A percentile compares a stretch with the other conserved stretches of the same genome.
Evolutionary conservation across 1,284 basidiomycete genomes (phyloP).

Genomic region (Waitea zeae): DNA sequence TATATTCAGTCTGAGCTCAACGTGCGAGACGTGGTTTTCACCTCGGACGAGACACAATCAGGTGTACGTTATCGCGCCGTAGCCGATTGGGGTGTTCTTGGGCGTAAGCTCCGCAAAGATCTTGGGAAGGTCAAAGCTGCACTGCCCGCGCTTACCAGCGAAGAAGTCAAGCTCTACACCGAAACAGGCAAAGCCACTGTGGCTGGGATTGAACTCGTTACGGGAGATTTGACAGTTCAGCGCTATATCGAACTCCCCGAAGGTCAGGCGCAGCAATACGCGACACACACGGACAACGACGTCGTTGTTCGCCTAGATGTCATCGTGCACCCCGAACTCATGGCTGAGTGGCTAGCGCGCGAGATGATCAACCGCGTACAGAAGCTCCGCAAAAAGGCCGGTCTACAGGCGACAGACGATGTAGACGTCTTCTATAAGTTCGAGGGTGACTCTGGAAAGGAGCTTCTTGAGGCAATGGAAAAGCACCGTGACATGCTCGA

Average conservation of each 20-base stretch:
- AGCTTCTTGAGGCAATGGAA: conserved; percentile 56
- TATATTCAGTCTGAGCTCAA: conserved; percentile 97
- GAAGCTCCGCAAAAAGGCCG: conserved; percentile 90
- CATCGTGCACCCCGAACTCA: conserved; percentile 74
- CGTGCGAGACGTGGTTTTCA: conserved; percentile 80
- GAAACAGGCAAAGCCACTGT: conserved; percentile 67
- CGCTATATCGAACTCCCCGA: conserved; percentile 77
- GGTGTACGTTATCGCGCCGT: conserved; percentile 86
- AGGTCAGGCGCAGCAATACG: conserved; percentile 44
- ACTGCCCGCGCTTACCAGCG: conserved; percentile 68
- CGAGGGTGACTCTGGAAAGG: conserved; percentile 48
- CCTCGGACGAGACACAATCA: conserved; percentile 72
- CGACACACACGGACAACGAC: conserved; percentile 85
- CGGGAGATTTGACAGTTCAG: conserved; percentile 82
- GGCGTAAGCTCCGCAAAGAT: conserved; percentile 89
- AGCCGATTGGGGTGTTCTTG: conserved; percentile 93
- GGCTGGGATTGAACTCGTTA: conserved; percentile 79
- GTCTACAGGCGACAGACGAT: conserved; percentile 89
- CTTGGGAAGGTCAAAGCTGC: conserved; percentile 82
- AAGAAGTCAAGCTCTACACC: conserved; percentile 71
- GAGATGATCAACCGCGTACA: conserved; percentile 92
- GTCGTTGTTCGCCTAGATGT: conserved; percentile 89
- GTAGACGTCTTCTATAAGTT: conserved; percentile 83
- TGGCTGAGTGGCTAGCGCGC: conserved; percentile 77
- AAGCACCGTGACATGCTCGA: conserved; percentile 59